phyloP scores from a whole-genome alignment of 2,329 filamentous ascomycete genomes.

The Phialophora chinensis region DNA sequence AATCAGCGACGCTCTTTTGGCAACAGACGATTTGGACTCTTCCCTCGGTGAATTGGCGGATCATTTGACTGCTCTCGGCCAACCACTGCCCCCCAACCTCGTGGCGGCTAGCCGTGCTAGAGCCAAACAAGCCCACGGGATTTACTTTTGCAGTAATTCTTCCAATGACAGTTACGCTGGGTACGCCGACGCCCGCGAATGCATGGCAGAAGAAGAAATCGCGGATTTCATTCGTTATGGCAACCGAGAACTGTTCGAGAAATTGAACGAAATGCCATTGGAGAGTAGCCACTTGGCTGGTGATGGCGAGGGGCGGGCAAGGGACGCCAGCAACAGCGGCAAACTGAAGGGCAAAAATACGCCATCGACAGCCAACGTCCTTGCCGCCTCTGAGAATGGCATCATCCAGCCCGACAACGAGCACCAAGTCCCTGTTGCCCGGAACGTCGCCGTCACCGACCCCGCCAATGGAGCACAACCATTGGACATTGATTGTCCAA shows the following conservation, averaged over 20 bases:
- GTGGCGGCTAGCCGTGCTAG: slow-evolving; percentile 2
- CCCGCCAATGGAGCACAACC: neutral
- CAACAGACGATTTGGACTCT: neutral
- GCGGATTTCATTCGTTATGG: slow-evolving; percentile 18
- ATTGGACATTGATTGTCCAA: slow-evolving; percentile 8
- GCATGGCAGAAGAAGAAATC: slow-evolving; percentile 24
- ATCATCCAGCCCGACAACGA: neutral
- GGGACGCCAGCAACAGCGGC: neutral
- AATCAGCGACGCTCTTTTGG: neutral
- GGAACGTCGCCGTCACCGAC: neutral
- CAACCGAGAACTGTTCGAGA: slow-evolving; percentile 20
- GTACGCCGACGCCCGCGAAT: slow-evolving; percentile 17
- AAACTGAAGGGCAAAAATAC: neutral
- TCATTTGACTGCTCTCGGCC: neutral
- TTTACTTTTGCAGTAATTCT: slow-evolving; percentile 26
- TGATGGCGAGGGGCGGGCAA: neutral
- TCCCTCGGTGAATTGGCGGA: neutral
- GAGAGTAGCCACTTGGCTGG: slow-evolving; percentile 19
- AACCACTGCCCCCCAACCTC: neutral
- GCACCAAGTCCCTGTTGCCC: neutral
- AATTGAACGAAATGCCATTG: slow-evolving; percentile 14
- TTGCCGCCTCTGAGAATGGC: neutral
- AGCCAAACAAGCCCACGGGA: slow-evolving; percentile 5
- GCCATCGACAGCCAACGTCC: neutral
- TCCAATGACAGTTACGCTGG: slow-evolving; percentile 23